Evolutionary conservation across 2,329 filamentous ascomycete species (phyloP).

Genomic region (Talaromyces sp.): DNA sequence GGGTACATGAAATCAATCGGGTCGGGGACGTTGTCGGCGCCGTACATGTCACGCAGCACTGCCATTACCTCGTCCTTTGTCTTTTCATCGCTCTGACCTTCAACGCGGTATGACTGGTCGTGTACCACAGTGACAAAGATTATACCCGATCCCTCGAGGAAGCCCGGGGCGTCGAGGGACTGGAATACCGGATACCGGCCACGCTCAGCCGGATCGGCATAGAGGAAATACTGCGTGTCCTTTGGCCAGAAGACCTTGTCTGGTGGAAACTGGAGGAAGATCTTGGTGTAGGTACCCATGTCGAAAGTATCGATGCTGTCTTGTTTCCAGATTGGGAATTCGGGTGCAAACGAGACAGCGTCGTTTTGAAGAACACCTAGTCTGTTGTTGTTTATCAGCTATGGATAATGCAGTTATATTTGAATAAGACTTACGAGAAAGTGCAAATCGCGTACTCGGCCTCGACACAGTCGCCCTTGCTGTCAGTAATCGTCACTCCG

Average conservation of each 20-base stretch:
- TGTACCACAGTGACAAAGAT: constrained; percentile 60
- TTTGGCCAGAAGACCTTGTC: constrained; percentile 60
- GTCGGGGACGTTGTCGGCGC: constrained; percentile 51
- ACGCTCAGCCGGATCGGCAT: constrained; percentile 43
- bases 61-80: constrained; percentile 54
- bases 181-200: constrained; percentile 61
- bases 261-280: constrained; percentile 59
- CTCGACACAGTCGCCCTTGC: constrained; percentile 52
- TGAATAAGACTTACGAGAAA: constrained; percentile 43
- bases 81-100: constrained; percentile 54
- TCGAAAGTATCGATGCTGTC: constrained; percentile 58
- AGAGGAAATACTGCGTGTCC: constrained; percentile 50
- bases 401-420: background rate
- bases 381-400: background rate
- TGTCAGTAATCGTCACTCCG: constrained; percentile 50
- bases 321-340: constrained; percentile 60
- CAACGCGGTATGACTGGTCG: constrained; percentile 52
- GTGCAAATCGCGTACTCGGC: constrained; percentile 62
- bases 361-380: constrained; percentile 63
- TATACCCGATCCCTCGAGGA: constrained; percentile 58
- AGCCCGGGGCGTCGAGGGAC: constrained; percentile 53
- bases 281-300: constrained; percentile 69
- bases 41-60: constrained; percentile 59
- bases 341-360: constrained; percentile 53
- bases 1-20: constrained; percentile 59